These are phyloP conservation scores for Dimocarpus longan DNA, from an alignment of 345 rosid genomes.

Conservation along the genomic window DNA sequence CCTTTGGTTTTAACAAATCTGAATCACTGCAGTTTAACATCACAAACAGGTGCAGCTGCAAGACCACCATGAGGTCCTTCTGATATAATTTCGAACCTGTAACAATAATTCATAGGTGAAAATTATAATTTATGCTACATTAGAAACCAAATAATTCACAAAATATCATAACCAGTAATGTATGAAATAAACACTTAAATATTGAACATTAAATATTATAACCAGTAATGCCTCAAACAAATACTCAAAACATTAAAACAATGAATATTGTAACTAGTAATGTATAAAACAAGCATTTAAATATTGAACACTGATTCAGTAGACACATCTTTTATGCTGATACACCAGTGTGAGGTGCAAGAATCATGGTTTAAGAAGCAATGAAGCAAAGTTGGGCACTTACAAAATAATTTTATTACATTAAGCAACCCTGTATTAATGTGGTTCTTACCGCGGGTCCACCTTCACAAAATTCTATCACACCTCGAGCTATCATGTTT, in stretches of 20 bases:
- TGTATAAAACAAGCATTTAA: neutral
- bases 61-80: constrained; percentile 98
- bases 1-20: neutral
- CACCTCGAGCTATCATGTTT: constrained; percentile 85
- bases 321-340: neutral
- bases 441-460: constrained; percentile 65
- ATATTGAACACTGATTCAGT: neutral
- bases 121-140: neutral
- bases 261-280: neutral
- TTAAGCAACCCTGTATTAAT: neutral
- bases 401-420: no score
- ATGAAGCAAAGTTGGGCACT: neutral
- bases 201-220: no score
- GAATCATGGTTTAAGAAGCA: neutral
- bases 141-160: neutral
- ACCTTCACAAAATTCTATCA: constrained; percentile 80
- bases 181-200: neutral
- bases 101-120: constrained; percentile 14
- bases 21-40: constrained; percentile 23
- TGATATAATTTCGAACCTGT: constrained; percentile 80
- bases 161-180: neutral
- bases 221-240: neutral
- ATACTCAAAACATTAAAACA: no score
- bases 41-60: constrained; percentile 92
- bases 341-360: neutral